These are phyloP conservation scores for Pulveroboletus sp. DNA, from an alignment of 1,284 basidiomycete species.

Conservation along the genomic window DNA sequence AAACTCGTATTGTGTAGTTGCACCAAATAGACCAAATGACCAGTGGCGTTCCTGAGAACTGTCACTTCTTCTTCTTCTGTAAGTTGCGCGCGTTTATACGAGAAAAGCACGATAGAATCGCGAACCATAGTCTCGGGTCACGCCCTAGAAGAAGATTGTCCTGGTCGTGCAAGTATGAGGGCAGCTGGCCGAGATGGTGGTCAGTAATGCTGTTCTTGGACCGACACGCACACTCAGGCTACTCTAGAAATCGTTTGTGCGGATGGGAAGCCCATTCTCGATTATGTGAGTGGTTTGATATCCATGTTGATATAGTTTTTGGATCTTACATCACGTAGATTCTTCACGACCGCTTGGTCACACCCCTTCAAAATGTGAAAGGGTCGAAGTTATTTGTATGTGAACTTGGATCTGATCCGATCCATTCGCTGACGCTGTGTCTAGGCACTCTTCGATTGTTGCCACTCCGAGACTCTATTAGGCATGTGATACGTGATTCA, in stretches of 20 bases:
- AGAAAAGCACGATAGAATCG: background rate
- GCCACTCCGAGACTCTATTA: slow-evolving; percentile 34
- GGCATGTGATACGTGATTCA: slow-evolving; percentile 14
- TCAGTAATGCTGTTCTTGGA: slow-evolving; percentile 13
- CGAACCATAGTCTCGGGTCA: slow-evolving; percentile 36
- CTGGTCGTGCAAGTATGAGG: slow-evolving; percentile 24
- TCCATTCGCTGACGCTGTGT: background rate
- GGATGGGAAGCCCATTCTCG: slow-evolving; percentile 25
- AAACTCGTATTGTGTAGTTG: slow-evolving; percentile 8
- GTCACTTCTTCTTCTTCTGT: slow-evolving; percentile 45
- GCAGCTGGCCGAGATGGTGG: slow-evolving; percentile 40
- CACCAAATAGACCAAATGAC: slow-evolving; percentile 34
- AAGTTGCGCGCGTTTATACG: slow-evolving; percentile 1
- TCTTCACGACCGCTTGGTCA: slow-evolving; percentile 24
- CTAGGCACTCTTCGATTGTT: slow-evolving; percentile 35
- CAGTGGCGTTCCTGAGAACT: slow-evolving; percentile 27
- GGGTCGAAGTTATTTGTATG: slow-evolving; percentile 26
- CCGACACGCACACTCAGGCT: background rate
- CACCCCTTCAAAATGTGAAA: slow-evolving; percentile 22
- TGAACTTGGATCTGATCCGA: background rate
- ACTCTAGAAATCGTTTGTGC: slow-evolving; percentile 26
- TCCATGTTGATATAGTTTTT: background rate
- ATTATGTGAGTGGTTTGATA: slow-evolving; percentile 17
- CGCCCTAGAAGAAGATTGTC: slow-evolving; percentile 28
- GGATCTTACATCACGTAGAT: slow-evolving; percentile 12